Conservation (phyloP, 805 yeast species). For the Starmerella stigmatis region DNA sequence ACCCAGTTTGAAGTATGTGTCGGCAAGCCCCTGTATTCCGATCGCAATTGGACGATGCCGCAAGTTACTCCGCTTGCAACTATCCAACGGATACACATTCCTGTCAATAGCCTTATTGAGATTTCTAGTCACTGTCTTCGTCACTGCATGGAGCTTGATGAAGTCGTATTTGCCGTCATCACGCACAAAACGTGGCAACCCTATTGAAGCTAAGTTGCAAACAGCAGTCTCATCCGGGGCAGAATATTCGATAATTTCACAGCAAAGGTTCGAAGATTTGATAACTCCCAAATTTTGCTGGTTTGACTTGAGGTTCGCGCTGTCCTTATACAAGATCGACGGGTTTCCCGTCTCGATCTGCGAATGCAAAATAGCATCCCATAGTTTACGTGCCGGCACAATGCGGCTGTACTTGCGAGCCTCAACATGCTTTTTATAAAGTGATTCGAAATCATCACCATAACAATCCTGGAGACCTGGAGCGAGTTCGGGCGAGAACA, state of each 20-base stretch:
- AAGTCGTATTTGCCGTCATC: slow-evolving; percentile 49
- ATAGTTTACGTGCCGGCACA: slow-evolving; percentile 71
- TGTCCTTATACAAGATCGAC: slow-evolving; percentile 84
- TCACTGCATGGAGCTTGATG: slow-evolving; percentile 54
- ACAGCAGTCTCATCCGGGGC: slow-evolving; percentile 83
- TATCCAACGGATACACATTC: slow-evolving; percentile 66
- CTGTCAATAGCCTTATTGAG: slow-evolving; percentile 73
- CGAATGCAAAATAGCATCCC: slow-evolving; percentile 76
- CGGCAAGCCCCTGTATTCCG: slow-evolving; percentile 94
- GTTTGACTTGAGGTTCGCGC: slow-evolving; percentile 77
- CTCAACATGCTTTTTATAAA: slow-evolving; percentile 59
- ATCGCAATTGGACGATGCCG: slow-evolving; percentile 81
- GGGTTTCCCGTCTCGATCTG: slow-evolving; percentile 95
- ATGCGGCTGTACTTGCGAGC: slow-evolving; percentile 49
- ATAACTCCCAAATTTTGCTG: slow-evolving; percentile 83
- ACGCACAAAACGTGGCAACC: slow-evolving; percentile 64
- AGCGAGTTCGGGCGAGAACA: slow-evolving; percentile 76
- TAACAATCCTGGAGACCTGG: slow-evolving; percentile 71
- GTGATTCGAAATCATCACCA: slow-evolving; percentile 64
- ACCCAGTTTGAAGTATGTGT: slow-evolving; percentile 61
- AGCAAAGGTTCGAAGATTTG: slow-evolving; percentile 83
- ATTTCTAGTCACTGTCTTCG: slow-evolving; percentile 65
- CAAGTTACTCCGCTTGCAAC: slow-evolving; percentile 58
- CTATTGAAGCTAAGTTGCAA: slow-evolving; percentile 86
- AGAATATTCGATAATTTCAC: slow-evolving; percentile 84